Evolutionary conservation across 306 rosid species (phyloP).

Genomic region (Oemleria cerasiformis): DNA sequence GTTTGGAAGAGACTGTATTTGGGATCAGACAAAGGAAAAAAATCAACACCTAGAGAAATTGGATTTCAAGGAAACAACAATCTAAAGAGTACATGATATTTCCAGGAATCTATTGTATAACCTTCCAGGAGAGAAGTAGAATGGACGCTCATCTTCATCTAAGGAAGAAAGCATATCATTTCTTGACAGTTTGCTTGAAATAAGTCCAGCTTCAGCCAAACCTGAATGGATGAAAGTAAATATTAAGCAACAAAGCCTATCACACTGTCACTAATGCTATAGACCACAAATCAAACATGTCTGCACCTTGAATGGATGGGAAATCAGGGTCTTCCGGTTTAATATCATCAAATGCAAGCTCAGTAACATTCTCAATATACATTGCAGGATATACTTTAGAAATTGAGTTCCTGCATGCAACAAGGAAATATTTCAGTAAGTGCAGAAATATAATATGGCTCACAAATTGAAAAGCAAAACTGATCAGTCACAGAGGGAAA

Average conservation of each 20-base stretch:
- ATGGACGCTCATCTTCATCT: conserved; percentile 58
- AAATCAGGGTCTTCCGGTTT: conserved; percentile 90
- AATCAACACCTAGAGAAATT: background rate
- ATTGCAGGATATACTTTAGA: conserved; percentile 98
- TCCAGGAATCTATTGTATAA: conserved; percentile 10
- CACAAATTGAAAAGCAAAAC: conserved; percentile 8
- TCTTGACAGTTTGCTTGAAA: conserved; percentile 90
- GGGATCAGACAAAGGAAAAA: background rate
- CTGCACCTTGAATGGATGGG: conserved; percentile 86
- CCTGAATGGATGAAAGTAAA: conserved; percentile 48
- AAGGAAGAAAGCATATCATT: conserved; percentile 55
- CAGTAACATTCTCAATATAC: conserved; percentile 85
- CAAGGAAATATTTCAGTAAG: conserved; percentile 20
- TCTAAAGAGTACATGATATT: background rate
- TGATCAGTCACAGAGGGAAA: conserved; percentile 11
- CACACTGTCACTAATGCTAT: background rate
- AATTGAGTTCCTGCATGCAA: conserved; percentile 56
- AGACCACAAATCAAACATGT: conserved; percentile 12
- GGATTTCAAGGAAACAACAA: background rate
- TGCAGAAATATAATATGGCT: conserved; percentile 12
- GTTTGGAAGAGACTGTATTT: background rate
- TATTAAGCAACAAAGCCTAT: background rate
- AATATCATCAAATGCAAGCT: conserved; percentile 93
- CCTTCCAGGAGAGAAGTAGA: conserved; percentile 83
- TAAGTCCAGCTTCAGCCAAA: conserved; percentile 98